Evolutionary conservation across 2,329 filamentous ascomycete species (phyloP).

Genomic region (Phyllosticta citrichinensis): DNA sequence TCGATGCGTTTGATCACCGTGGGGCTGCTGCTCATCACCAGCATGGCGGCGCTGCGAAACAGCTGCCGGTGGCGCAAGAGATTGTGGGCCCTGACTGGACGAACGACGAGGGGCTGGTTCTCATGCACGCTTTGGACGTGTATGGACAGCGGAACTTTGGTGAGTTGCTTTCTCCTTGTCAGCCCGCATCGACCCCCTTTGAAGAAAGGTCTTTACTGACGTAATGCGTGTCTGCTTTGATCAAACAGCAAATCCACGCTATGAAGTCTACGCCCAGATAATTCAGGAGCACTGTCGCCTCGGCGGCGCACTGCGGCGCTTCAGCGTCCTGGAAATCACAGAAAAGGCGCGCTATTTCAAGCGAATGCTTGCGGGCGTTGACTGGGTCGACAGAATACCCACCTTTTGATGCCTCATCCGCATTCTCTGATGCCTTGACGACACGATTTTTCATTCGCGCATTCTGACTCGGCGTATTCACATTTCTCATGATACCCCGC

Average conservation of each 20-base stretch:
- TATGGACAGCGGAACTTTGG: slow-evolving; percentile 13
- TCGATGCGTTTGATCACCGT: slow-evolving; percentile 22
- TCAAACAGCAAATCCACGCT: slow-evolving; percentile 11
- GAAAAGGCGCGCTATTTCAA: slow-evolving; percentile 17
- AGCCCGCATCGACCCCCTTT: neutral
- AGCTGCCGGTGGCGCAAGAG: slow-evolving; percentile 11
- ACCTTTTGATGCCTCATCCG: neutral
- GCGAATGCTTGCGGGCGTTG: slow-evolving; percentile 6
- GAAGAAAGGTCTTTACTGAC: neutral
- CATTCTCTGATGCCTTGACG: neutral
- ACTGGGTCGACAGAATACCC: slow-evolving; percentile 1
- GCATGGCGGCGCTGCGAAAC: slow-evolving; percentile 21
- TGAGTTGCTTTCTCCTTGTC: slow-evolving; percentile 13
- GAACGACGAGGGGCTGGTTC: slow-evolving; percentile 19
- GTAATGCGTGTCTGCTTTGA: neutral
- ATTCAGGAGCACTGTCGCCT: slow-evolving; percentile 20
- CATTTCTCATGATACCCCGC: neutral
- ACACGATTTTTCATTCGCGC: neutral
- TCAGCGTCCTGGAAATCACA: slow-evolving; percentile 21
- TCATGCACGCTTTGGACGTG: slow-evolving; percentile 22
- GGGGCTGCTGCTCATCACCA: neutral
- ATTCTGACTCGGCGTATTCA: neutral
- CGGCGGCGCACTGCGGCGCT: slow-evolving; percentile 18
- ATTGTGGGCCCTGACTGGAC: slow-evolving; percentile 20
- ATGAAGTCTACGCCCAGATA: slow-evolving; percentile 20